phyloP scores from a whole-genome alignment of 176 grass and related monocot species.

The Lolium rigidum region DNA sequence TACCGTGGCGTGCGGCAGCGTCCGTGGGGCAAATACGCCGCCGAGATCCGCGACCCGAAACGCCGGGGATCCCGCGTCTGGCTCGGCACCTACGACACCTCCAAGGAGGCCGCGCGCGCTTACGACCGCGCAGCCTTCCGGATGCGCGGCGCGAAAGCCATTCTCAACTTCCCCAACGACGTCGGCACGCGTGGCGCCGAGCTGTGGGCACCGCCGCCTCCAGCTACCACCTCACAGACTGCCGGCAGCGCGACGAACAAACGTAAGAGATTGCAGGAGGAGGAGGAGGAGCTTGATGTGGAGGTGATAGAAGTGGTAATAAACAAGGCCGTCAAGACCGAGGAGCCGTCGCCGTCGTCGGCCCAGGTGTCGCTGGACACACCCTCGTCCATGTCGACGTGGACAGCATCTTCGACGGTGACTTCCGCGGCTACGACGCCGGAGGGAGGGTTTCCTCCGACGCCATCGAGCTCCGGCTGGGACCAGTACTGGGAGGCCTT shows the following conservation, averaged over 20 bases:
- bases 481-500: slow-evolving; percentile 55
- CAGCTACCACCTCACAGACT: neutral
- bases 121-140: slow-evolving; percentile 77
- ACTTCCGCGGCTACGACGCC: slow-evolving; percentile 1
- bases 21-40: slow-evolving; percentile 85
- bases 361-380: slow-evolving; percentile 9
- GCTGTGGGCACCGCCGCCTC: neutral
- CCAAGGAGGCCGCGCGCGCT: slow-evolving; percentile 69
- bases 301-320: slow-evolving; percentile 42
- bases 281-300: slow-evolving; percentile 36
- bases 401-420: slow-evolving; percentile 34
- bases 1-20: slow-evolving; percentile 77
- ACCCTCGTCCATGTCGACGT: slow-evolving; percentile 31
- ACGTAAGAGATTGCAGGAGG: slow-evolving; percentile 29
- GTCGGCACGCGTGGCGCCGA: slow-evolving; percentile 49
- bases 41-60: slow-evolving; percentile 90
- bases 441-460: slow-evolving; percentile 24
- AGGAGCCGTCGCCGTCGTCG: neutral
- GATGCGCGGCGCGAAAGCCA: slow-evolving; percentile 79
- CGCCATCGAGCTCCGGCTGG: slow-evolving; percentile 49
- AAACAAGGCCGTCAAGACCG: slow-evolving; percentile 39
- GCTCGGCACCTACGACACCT: slow-evolving; percentile 83
- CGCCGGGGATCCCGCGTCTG: slow-evolving; percentile 71
- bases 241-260: slow-evolving; percentile 2
- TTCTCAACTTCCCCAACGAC: slow-evolving; percentile 91